Conservation (phyloP, 805 yeast genomes). For the Cyberlindnera japonica region DNA sequence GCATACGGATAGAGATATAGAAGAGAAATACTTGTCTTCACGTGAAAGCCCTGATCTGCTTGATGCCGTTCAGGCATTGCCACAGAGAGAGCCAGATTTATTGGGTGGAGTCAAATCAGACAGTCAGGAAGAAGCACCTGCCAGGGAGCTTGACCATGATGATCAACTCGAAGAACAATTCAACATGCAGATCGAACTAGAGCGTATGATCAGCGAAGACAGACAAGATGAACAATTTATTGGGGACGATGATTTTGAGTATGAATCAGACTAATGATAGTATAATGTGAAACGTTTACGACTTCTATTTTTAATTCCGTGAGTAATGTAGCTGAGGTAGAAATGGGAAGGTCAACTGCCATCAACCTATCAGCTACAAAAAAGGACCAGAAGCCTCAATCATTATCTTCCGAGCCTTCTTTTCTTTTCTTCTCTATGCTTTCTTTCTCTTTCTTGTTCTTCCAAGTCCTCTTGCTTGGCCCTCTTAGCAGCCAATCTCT, state of each 20-base stretch:
- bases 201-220: constrained; percentile 3
- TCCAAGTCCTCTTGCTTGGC: constrained; percentile 75
- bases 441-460: constrained; percentile 61
- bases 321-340: too few relatives aligned
- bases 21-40: too few relatives aligned
- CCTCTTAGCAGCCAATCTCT: constrained; percentile 57
- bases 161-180: constrained; percentile 19
- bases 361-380: too few relatives aligned
- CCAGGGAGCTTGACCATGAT: constrained; percentile 11
- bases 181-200: constrained; percentile 14
- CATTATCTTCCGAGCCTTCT: constrained; percentile 28
- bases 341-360: too few relatives aligned
- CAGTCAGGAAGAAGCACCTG: not conserved
- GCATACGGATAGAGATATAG: too few relatives aligned
- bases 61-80: too few relatives aligned
- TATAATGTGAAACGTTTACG: not conserved
- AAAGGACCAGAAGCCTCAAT: too few relatives aligned
- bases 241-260: constrained; percentile 40
- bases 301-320: not conserved
- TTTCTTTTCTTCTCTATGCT: constrained; percentile 46
- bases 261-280: constrained; percentile 31
- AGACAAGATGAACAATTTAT: constrained; percentile 9
- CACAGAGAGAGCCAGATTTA: too few relatives aligned
- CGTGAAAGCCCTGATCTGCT: too few relatives aligned
- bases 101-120: too few relatives aligned